phyloP scores from a whole-genome alignment of 768 basidiomycete genomes.

The Lentinula guzmanii region DNA sequence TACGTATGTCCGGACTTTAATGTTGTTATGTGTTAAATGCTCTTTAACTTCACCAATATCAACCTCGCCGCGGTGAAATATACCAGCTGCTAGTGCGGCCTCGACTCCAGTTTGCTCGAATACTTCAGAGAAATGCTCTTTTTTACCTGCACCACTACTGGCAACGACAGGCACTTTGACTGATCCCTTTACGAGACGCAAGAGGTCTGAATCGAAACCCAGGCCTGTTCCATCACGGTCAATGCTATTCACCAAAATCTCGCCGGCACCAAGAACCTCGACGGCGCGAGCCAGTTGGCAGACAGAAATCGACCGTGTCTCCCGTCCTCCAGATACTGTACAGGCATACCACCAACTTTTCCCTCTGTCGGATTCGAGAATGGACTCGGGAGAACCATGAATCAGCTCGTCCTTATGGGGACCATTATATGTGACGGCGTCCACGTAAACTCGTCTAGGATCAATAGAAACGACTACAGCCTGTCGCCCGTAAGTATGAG shows the following conservation, averaged over 20 bases:
- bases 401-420: conserved; percentile 63
- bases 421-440: conserved; percentile 58
- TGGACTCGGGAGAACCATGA: conserved; percentile 33
- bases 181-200: conserved; percentile 64
- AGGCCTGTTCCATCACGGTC: conserved; percentile 91
- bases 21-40: conserved; percentile 35
- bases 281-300: conserved; percentile 88
- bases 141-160: conserved; percentile 85
- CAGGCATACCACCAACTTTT: conserved; percentile 99
- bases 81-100: conserved; percentile 93
- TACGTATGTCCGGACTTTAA: conserved; percentile 37
- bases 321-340: conserved; percentile 91
- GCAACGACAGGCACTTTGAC: conserved; percentile 93
- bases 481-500: conserved; percentile 85
- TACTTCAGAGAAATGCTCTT: conserved; percentile 82
- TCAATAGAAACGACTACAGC: conserved; percentile 98
- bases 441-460: conserved; percentile 81
- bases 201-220: conserved; percentile 86
- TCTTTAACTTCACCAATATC: conserved; percentile 76
- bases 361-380: conserved; percentile 49
- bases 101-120: conserved; percentile 78
- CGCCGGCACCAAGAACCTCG: conserved; percentile 90
- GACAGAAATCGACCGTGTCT: conserved; percentile 75
- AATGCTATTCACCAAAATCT: conserved; percentile 92
- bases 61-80: conserved; percentile 92